Evolutionary conservation across 1,284 basidiomycete species (phyloP), one percentile per base, ranked within the genome.

Genomic region (Microbotryum silenes-acaulis): DNA sequence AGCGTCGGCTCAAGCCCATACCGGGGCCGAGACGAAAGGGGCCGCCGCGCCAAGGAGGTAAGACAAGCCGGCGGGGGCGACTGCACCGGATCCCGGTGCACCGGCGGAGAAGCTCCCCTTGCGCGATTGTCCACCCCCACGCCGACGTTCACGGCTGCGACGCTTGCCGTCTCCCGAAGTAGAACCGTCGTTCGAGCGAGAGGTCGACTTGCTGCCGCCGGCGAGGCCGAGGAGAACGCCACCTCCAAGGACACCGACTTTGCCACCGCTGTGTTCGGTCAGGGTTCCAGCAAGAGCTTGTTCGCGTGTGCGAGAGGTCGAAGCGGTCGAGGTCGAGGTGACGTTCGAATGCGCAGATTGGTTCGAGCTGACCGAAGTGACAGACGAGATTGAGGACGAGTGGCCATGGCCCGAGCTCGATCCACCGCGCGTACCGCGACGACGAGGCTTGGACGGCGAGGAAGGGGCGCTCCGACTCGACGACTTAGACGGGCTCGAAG

Each of bases 171-270:
- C 57, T n/a, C 57, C 57, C 14, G 48, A 10, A 27, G 48, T 51
- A 42, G 48, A n/a, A 23, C 27, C 48, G 48, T 55, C 53, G 20
- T 47, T 50, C 25, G 50, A n/a, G 16, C 44, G 37, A 21, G 21
- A 33, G 25, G 49, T 49, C 42, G 44, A 31, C 57, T n/a, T 57
- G 50, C 63, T 71, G 23, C 71, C 71, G n/a, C 55, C 54, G 14
- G 60, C 58, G 9, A 68, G 63, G 10, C 72, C 72, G 37, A 73
- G 66, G n/a, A 74, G 53, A 33, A 73, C 72, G 20, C 72, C 72
- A n/a, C 72, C 72, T 31, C 71, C 71, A 27, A 74, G 68, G 8
- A 74, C 72, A 44, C 71, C 72, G 51, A 74, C 72, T 53, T 72
- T 72, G 18, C 72, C 72, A 45, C 72, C 71, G 46, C 71, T 71